Percentiles rank a stretch among this genome's conserved stretches.
Evolutionary conservation across 495 filamentous ascomycete species (phyloP).

Genomic region (Hypoxylon perforatum): DNA sequence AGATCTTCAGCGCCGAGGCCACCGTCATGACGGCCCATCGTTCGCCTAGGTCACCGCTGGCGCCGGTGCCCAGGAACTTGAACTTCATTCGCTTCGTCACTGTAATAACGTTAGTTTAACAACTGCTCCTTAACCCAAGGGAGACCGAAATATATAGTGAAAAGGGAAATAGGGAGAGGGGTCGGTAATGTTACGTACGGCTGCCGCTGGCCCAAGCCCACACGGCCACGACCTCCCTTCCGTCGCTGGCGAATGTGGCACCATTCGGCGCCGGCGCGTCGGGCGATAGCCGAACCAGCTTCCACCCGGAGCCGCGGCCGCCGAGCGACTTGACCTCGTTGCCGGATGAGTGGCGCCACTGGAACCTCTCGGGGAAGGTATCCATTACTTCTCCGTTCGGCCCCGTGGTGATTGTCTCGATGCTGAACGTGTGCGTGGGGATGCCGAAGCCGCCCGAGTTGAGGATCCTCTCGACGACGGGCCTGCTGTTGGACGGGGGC

Average conservation of each 20-base stretch:
- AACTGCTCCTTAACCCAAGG: too few relatives aligned
- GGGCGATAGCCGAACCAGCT: slow-evolving; percentile 39
- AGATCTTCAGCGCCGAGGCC: slow-evolving; percentile 41
- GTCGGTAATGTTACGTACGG: neutral
- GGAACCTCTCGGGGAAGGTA: too few relatives aligned
- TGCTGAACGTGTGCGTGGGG: slow-evolving; percentile 30
- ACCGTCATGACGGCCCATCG: slow-evolving; percentile 49
- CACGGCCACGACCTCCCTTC: slow-evolving; percentile 46
- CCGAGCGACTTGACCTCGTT: slow-evolving; percentile 31
- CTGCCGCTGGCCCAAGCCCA: slow-evolving; percentile 22
- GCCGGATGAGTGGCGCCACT: slow-evolving; percentile 45
- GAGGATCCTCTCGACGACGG: slow-evolving; percentile 18
- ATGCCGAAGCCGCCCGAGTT: slow-evolving; percentile 5
- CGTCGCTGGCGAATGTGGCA: slow-evolving; percentile 22
- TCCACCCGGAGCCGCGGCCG: slow-evolving; percentile 32
- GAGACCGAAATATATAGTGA: too few relatives aligned
- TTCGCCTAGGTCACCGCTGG: slow-evolving; percentile 41
- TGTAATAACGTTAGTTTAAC: too few relatives aligned
- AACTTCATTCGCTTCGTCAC: slow-evolving; percentile 39
- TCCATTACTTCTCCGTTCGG: too few relatives aligned
- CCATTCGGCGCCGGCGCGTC: slow-evolving; percentile 13
- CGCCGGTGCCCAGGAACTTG: slow-evolving; percentile 43
- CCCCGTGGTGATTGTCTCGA: slow-evolving; percentile 35
- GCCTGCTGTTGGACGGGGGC: neutral
- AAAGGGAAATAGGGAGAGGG: too few relatives aligned